Conservation (phyloP, 805 yeast genomes). For the Spencermartinsiella europaea region DNA sequence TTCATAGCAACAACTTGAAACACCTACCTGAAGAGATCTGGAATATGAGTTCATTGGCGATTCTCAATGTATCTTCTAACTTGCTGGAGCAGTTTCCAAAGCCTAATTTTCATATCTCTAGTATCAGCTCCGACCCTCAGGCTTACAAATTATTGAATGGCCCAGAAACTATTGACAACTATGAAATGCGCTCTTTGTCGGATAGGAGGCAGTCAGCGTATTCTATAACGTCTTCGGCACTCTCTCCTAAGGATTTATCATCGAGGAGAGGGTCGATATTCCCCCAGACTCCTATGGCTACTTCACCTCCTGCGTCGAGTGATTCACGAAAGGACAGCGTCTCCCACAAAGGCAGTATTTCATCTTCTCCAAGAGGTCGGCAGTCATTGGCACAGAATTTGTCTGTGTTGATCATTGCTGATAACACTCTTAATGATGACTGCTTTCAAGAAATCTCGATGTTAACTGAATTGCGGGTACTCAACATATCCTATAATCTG, state of each 20-base stretch:
- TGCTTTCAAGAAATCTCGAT: conserved; percentile 63
- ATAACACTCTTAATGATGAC: conserved; percentile 76
- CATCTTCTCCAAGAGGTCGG: conserved; percentile 14
- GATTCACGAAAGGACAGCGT: not conserved
- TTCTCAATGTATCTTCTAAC: conserved; percentile 70
- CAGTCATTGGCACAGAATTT: conserved; percentile 44
- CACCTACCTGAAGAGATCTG: conserved; percentile 62
- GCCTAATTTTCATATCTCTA: conserved; percentile 23
- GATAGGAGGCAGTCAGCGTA: conserved; percentile 14
- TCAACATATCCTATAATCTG: conserved; percentile 82
- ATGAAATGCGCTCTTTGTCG: not conserved
- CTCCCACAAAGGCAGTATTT: conserved; percentile 8
- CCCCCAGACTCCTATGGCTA: not conserved
- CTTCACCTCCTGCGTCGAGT: conserved; percentile 1
- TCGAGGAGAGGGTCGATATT: conserved; percentile 17
- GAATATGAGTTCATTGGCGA: conserved; percentile 50
- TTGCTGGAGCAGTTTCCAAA: conserved; percentile 55
- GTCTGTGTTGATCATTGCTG: conserved; percentile 61
- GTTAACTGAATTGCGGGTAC: conserved; percentile 49
- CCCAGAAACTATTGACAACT: not conserved
- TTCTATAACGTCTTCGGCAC: conserved; percentile 14
- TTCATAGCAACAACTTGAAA: conserved; percentile 80
- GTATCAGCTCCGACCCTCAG: conserved; percentile 17
- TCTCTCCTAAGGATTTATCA: conserved; percentile 16
- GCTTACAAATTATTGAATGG: conserved; percentile 3